Base-by-base conservation (phyloP, 75 land plant species). In the Adiantum capillusveneris region DNA sequence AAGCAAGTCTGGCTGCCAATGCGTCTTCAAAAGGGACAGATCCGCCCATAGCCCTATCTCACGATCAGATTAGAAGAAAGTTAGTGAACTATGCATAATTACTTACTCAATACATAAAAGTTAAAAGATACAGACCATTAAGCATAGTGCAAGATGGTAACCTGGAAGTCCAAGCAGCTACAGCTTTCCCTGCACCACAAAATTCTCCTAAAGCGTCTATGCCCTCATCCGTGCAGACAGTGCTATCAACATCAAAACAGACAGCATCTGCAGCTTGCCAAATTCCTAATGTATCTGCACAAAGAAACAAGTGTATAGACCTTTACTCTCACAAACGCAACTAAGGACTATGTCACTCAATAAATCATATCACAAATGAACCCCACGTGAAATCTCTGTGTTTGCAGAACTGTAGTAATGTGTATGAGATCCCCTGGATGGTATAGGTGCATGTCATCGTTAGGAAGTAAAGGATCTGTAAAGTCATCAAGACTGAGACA, bases 201-300 rank as follows among this genome's bases (percentile, higher is more conserved):
- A 83, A 94, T 18, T 84, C 92, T 12, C 97, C 98, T 56, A 94
- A 74, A 53, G 91, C 98, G 79, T 94, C 98, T 50, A 94, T 86
- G 29, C 98, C 98, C 78, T 94, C 96, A 67, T 94, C 98, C 20
- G 78, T 16, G 60, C 98, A 94, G 39, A 94, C 98, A 1, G 98
- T 94, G 69, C 98, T 94, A 66, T 94, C 98, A 48, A 94, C 96
- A 69, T 94, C 98, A 64, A 94, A 94, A 72, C 98, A 94, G 20
- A 89, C 98, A 16, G 98, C 98, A 56, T 84, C 77, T 7, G 90
- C 90, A 56, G 21, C 71, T 55, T 66, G 60, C 98, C 98, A 94
- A 12, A 79, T 25, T 56, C 84, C 79, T 45, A 88, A 77, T 30
- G 83, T 75, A 69, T 72, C 98, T 93, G 54, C 60, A 59, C 58